phyloP scores from a whole-genome alignment of 768 basidiomycete genomes.

The Kwoniella dendrophila region DNA sequence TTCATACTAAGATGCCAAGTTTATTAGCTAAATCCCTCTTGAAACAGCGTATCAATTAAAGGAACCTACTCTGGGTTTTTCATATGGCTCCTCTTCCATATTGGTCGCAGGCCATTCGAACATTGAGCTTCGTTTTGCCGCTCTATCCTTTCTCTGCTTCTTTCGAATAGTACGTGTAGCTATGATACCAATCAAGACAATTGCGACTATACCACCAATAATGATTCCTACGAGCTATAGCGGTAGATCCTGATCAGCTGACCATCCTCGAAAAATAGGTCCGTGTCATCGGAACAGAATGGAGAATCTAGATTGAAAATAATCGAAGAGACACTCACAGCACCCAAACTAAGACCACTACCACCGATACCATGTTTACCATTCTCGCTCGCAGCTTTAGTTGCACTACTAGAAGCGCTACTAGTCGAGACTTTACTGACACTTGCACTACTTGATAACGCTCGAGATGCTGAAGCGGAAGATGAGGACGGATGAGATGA shows the following conservation, averaged over 20 bases:
- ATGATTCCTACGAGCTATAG: conserved; percentile 47
- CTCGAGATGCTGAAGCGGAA: conserved; percentile 4
- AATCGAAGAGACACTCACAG: conserved; percentile 44
- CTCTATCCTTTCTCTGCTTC: conserved; percentile 33
- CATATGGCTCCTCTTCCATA: conserved; percentile 44
- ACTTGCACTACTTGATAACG: conserved; percentile 13
- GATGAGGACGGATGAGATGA: background rate
- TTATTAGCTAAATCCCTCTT: no score
- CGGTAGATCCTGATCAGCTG: background rate
- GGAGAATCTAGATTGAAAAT: no score
- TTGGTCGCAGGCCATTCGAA: conserved; percentile 44
- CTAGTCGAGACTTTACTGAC: conserved; percentile 11
- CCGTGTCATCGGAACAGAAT: no score
- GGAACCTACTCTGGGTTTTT: conserved; percentile 40
- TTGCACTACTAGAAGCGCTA: conserved; percentile 14
- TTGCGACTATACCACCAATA: conserved; percentile 37
- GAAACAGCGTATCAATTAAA: no score
- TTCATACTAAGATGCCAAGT: no score
- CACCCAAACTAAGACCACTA: conserved; percentile 37
- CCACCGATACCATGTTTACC: conserved; percentile 38
- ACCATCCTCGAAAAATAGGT: background rate
- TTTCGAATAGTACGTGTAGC: conserved; percentile 43
- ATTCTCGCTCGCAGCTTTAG: conserved; percentile 15
- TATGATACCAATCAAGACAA: conserved; percentile 36
- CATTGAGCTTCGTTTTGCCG: conserved; percentile 38